Evolutionary conservation across 164 flowering plant genomes (phyloP), one percentile per base, ranked within the genome.

Genomic region (Nymphaea thermarum): DNA sequence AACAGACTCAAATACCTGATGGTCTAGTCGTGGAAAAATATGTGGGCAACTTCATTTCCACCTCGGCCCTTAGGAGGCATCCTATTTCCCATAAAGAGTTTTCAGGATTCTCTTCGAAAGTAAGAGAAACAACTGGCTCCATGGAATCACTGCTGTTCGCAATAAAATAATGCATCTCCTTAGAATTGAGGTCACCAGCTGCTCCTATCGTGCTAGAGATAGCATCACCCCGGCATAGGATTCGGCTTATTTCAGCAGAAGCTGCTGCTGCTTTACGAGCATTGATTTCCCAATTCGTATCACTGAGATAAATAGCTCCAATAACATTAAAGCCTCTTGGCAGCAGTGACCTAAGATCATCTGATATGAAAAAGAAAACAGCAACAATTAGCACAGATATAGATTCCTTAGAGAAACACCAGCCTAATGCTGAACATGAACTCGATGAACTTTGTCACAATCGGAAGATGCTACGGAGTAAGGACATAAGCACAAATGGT

Each of bases 31-130:
- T 70, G 0, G 91, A 82, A 71, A 78, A 67, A 79, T 78, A 89
- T 42, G 89, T 57, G 7, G 96, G 93, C 76, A 94, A 70, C 73
- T 74, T 88, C 60, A 94, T 64, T 18, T 82, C 77, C 68, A 94
- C 76, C 66, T 82, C 81, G 66, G 96, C 89, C 4, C 79, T 80
- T 16, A 94, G 74, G 55, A 94, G 74, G 71, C 96, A 91, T 43
- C 93, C 97, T 57, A 59, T 84, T 77, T 87, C 90, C 93, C 90
- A 91, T n/a, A 89, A 42, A 70, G 59, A 79, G 76, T 79, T 86
- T 72, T 82, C 96, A 10, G 88, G 80, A 44, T 77, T 25, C 67
- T 82, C 86, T 61, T 85, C 93, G 65, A 82, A 83, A 42, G 79
- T 70, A 67, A 91, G 82, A 69, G 71, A 65, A 67, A 43, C 51